Evolutionary conservation across 805 yeast genomes (phyloP).

Genomic region (Candida michaelii): DNA sequence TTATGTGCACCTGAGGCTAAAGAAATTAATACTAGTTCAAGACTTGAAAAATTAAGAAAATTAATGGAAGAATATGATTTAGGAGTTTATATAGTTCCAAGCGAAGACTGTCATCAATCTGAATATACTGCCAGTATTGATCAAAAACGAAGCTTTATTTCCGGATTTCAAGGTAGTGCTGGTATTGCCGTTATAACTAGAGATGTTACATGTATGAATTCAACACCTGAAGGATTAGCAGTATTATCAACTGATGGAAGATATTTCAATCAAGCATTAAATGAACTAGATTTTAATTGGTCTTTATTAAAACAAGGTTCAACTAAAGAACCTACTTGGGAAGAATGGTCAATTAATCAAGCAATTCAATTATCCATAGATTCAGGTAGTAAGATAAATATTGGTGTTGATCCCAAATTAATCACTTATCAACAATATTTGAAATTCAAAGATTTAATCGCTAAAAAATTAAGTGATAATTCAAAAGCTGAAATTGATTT

Average conservation of each 20-base stretch:
- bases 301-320: slow-evolving; percentile 52
- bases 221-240: slow-evolving; percentile 53
- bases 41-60: slow-evolving; percentile 61
- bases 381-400: slow-evolving; percentile 36
- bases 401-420: slow-evolving; percentile 53
- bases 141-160: slow-evolving; percentile 55
- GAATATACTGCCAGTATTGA: slow-evolving; percentile 57
- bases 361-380: slow-evolving; percentile 51
- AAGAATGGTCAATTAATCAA: slow-evolving; percentile 54
- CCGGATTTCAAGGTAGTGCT: slow-evolving; percentile 62
- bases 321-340: slow-evolving; percentile 53
- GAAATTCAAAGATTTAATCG: slow-evolving; percentile 31
- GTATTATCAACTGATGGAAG: slow-evolving; percentile 62
- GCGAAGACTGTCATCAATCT: slow-evolving; percentile 66
- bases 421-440: slow-evolving; percentile 37
- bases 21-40: slow-evolving; percentile 60
- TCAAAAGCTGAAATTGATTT: slow-evolving; percentile 39
- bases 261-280: slow-evolving; percentile 57
- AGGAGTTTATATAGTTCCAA: slow-evolving; percentile 58
- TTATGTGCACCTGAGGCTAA: slow-evolving; percentile 43
- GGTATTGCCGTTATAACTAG: slow-evolving; percentile 60
- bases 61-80: slow-evolving; percentile 48
- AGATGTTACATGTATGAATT: slow-evolving; percentile 51
- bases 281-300: slow-evolving; percentile 65
- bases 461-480: slow-evolving; percentile 24